Evolutionary conservation across 2,329 filamentous ascomycete species (phyloP).

Genomic region (Trichophyton benhamiae): DNA sequence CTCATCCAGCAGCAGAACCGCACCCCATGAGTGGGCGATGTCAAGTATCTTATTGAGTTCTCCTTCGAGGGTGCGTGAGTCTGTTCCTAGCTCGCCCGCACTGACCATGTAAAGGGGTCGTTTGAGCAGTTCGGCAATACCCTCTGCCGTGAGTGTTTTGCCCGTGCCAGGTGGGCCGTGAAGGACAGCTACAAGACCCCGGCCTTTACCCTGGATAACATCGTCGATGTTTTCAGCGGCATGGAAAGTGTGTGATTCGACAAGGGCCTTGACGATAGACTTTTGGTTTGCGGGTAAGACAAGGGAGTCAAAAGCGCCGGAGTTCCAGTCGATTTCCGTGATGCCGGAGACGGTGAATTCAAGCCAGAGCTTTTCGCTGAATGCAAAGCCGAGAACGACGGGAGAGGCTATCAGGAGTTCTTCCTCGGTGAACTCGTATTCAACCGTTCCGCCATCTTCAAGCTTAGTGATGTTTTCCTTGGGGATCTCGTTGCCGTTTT

Average conservation of each 20-base stretch:
- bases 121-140: conserved; percentile 69
- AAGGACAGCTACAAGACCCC: conserved; percentile 68
- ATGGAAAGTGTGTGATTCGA: conserved; percentile 73
- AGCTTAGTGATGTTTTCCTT: conserved; percentile 48
- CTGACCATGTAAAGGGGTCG: conserved; percentile 75
- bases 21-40: conserved; percentile 75
- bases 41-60: conserved; percentile 76
- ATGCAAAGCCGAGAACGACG: conserved; percentile 74
- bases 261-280: conserved; percentile 63
- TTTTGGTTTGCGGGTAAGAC: conserved; percentile 56
- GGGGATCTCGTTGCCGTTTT: conserved; percentile 43
- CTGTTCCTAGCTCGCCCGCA: conserved; percentile 69
- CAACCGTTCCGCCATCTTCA: conserved; percentile 21
- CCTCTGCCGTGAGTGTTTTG: conserved; percentile 78
- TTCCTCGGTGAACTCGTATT: conserved; percentile 59
- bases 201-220: conserved; percentile 71
- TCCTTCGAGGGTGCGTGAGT: conserved; percentile 58
- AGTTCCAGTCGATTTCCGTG: conserved; percentile 72
- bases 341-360: conserved; percentile 73
- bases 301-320: conserved; percentile 67
- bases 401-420: conserved; percentile 75
- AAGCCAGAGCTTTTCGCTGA: conserved; percentile 80
- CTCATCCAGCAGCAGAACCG: conserved; percentile 73
- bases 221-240: conserved; percentile 72
- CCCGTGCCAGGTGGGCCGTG: conserved; percentile 79